These are phyloP conservation scores for Coffea eugenioides DNA, from an alignment of 257 asterid species.

Conservation along the genomic window DNA sequence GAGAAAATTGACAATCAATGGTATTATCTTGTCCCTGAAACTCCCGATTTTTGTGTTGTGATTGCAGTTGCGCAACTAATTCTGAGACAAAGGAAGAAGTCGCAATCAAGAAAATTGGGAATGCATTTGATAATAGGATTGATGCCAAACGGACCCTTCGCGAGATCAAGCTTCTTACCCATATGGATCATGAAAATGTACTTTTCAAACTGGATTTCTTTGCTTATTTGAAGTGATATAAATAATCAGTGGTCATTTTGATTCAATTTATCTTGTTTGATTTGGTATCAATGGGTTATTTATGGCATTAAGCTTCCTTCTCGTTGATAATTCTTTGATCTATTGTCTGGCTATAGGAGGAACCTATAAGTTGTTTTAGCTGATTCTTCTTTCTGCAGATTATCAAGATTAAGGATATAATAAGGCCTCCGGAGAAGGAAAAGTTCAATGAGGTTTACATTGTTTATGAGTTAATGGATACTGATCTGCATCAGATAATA, in stretches of 20 bases:
- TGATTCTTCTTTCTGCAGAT: conserved; percentile 35
- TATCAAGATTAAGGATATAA: conserved; percentile 73
- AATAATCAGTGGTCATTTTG: neutral
- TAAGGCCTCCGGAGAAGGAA: conserved; percentile 61
- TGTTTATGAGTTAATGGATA: conserved; percentile 83
- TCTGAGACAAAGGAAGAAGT: conserved; percentile 72
- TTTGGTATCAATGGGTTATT: neutral
- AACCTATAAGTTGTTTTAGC: neutral
- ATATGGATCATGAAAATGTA: conserved; percentile 93
- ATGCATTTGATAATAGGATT: conserved; percentile 80
- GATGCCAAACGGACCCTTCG: conserved; percentile 87
- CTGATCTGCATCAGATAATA: conserved; percentile 88
- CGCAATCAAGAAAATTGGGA: conserved; percentile 87
- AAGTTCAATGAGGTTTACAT: conserved; percentile 76
- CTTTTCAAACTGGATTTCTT: neutral
- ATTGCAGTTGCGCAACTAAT: conserved; percentile 62
- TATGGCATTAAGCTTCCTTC: neutral
- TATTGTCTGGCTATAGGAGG: neutral
- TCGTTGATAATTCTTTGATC: neutral
- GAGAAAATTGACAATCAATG: neutral
- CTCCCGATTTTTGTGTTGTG: neutral
- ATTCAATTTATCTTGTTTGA: neutral
- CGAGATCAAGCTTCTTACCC: conserved; percentile 84
- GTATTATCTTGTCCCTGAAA: neutral
- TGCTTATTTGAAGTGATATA: neutral